A percentile compares a stretch with the other conserved stretches of the same genome.
phyloP scores from a whole-genome alignment of 2,329 filamentous ascomycete species.

The Zasmidium citrigriseum region DNA sequence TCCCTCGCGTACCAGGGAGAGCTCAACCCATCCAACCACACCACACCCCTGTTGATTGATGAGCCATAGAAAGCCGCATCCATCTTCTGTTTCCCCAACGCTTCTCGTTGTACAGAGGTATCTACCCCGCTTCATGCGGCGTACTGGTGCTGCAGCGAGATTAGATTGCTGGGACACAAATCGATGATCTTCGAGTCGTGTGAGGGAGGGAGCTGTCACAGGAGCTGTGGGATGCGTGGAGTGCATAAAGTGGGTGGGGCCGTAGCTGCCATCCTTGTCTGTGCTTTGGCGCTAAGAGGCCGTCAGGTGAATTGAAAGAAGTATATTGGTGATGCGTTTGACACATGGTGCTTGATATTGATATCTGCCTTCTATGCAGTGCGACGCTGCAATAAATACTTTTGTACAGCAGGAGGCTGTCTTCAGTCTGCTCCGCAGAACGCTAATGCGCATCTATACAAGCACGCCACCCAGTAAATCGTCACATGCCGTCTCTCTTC shows the following conservation, averaged over 20 bases:
- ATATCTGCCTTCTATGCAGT: too few relatives aligned
- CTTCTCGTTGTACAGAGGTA: too few relatives aligned
- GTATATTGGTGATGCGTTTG: too few relatives aligned
- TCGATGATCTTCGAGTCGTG: neutral
- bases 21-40: too few relatives aligned
- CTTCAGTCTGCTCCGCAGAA: neutral
- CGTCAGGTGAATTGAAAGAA: neutral
- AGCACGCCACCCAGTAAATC: neutral
- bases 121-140: neutral
- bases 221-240: neutral
- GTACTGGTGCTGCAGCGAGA: too few relatives aligned
- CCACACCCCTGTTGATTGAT: too few relatives aligned
- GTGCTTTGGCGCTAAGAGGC: neutral
- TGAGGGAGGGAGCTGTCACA: neutral
- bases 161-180: too few relatives aligned
- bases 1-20: too few relatives aligned
- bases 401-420: neutral
- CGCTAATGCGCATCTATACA: neutral
- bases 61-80: too few relatives aligned
- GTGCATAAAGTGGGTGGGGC: neutral
- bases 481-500: constrained; percentile 1
- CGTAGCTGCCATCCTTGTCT: neutral
- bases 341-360: too few relatives aligned
- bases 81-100: too few relatives aligned
- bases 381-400: too few relatives aligned